Base-by-base conservation (phyloP, 2,329 filamentous ascomycete species). In the Orbilia blumenaviensis region DNA sequence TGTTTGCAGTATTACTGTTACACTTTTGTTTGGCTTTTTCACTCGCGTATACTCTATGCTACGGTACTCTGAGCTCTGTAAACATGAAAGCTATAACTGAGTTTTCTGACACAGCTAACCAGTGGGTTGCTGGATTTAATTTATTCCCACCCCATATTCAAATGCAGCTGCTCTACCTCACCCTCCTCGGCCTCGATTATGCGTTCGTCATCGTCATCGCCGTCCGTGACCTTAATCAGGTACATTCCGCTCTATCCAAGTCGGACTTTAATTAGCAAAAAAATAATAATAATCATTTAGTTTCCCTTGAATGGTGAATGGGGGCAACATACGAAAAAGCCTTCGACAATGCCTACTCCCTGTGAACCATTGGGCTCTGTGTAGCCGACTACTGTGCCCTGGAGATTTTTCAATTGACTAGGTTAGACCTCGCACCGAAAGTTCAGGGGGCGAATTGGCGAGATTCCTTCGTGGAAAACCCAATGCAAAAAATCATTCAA, bases 351-450 rank as follows among this genome's bases (percentile, higher is more conserved):
- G 16, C 52, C 52, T 2, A 56, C 16, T 4, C 52, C 52, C 25
- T 56, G 52, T 10, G 52, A 38, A 10, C 52, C 52, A 56, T 38
- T 32, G 3, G 52, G 52, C 25, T 56, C 52, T 7, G 32, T 38
- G 32, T 56, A 56, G 32, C 52, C 52, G 32, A 56, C 52, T 25
- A 56, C 52, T 38, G 52, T 56, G 29, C 52, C 52, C 52, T 56
- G 29, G 0, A 56, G 3, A 27, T n/a, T 48, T 12, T 0, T 14
- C 2, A 16, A 25, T 50, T 12, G 23, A 23, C 10, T 1, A 1
- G 18, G 18, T 46, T n/a, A n/a, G n/a, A n/a, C n/a, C n/a, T n/a
- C n/a, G n/a, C n/a, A n/a, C n/a, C 2, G 36, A 14, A 41, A n/a
- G 5, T 38, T 56, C 52, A 56, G 52, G 52, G 50, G 50, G 41